Percentiles rank a stretch among this genome's conserved stretches.
Evolutionary conservation across 2,329 filamentous ascomycete species (phyloP).

Genomic region (Colletotrichum sp.): DNA sequence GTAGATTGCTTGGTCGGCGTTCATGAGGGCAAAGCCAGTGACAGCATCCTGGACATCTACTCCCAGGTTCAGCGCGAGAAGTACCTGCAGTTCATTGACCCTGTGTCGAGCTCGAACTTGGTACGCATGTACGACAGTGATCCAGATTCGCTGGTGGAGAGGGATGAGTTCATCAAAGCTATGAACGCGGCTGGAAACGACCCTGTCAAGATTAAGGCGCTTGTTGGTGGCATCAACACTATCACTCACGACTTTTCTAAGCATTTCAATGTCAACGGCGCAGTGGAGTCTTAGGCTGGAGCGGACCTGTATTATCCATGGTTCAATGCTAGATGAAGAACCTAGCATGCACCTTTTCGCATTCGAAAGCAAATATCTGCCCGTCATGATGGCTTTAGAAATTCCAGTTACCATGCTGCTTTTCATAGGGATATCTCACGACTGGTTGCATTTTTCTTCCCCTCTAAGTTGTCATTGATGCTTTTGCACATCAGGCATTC

Average conservation of each 20-base stretch:
- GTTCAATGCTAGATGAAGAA: background rate
- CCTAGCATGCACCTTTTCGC: background rate
- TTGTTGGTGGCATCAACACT: background rate
- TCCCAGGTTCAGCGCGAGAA: background rate
- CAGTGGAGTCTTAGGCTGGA: background rate
- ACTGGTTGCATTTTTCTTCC: background rate
- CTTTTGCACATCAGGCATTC: too few species aligned
- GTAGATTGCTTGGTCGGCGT: background rate
- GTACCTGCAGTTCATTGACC: background rate
- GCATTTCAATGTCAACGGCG: background rate
- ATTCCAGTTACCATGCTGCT: background rate
- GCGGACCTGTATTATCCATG: background rate
- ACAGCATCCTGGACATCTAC: background rate
- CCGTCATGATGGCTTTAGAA: background rate
- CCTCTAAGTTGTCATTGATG: too few species aligned
- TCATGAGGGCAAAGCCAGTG: background rate
- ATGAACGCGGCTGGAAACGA: background rate
- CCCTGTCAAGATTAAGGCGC: background rate
- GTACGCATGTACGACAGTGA: background rate
- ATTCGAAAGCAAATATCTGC: background rate
- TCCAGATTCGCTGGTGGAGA: background rate
- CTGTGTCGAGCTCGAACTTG: background rate
- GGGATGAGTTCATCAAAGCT: background rate
- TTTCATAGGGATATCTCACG: background rate
- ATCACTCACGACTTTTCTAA: background rate